A percentile compares a stretch with the other conserved stretches of the same genome.
Evolutionary conservation across 179 eudicot species (phyloP).

Genomic region (Beta corolliflora): DNA sequence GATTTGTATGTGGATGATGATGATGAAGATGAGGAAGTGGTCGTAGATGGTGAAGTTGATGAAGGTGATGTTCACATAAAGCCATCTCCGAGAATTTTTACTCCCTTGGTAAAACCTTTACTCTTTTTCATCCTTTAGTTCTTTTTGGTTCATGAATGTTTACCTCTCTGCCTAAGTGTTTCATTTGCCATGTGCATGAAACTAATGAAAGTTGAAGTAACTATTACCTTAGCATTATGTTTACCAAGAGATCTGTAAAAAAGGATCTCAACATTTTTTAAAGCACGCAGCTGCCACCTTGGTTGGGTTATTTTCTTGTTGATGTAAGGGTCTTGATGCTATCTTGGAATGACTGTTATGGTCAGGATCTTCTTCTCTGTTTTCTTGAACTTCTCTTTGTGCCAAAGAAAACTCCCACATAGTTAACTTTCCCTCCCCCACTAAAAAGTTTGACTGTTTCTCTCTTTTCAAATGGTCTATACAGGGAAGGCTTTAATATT

Average conservation of each 20-base stretch:
- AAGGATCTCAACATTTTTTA: not conserved
- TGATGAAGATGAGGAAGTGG: conserved; percentile 97
- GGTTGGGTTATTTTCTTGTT: not conserved
- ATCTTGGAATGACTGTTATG: not conserved
- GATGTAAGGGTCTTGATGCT: not conserved
- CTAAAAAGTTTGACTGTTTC: too few relatives aligned
- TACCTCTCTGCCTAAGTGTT: not conserved
- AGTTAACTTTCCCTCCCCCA: too few relatives aligned
- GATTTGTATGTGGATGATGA: conserved; percentile 82
- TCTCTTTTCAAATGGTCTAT: too few relatives aligned
- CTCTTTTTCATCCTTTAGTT: not conserved
- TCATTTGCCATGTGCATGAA: not conserved
- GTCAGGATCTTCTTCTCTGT: not conserved
- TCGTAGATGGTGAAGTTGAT: conserved; percentile 98
- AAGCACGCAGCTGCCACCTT: not conserved
- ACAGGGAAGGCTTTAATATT: too few relatives aligned
- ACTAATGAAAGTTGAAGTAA: not conserved
- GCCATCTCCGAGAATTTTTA: conserved; percentile 68
- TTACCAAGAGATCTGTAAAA: not conserved
- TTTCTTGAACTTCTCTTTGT: too few relatives aligned
- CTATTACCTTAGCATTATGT: not conserved
- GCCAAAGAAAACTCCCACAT: too few relatives aligned
- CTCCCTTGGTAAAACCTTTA: conserved; percentile 59
- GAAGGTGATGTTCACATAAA: conserved; percentile 98
- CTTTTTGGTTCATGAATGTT: not conserved